A percentile compares a stretch with the other conserved stretches of the same genome.
Conservation (phyloP, 1,139 yeast genomes). For the Spathaspora sp. region DNA sequence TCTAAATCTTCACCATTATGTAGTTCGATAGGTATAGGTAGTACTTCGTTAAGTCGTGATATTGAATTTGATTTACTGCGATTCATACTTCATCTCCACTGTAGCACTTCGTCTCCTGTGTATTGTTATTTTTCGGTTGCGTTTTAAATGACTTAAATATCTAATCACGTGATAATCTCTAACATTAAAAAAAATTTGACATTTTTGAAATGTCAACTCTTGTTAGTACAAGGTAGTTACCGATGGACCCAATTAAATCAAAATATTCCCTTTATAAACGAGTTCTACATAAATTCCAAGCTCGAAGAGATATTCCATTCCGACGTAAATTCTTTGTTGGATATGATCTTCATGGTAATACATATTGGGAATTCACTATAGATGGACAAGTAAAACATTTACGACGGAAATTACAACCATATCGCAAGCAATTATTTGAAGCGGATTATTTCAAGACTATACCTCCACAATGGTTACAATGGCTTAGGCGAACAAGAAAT, state of each 20-base stretch:
- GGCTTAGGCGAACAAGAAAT: conserved; percentile 68
- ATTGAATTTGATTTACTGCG: conserved; percentile 17
- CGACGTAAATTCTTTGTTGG: conserved; percentile 60
- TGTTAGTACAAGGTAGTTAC: no score
- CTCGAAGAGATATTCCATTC: conserved; percentile 65
- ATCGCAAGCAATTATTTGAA: conserved; percentile 36
- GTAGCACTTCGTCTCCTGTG: neutral
- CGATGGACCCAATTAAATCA: conserved; percentile 37
- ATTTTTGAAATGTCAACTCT: no score
- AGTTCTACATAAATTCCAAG: conserved; percentile 56
- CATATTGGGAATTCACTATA: conserved; percentile 76
- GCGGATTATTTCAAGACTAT: conserved; percentile 51
- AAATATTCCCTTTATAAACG: conserved; percentile 45
- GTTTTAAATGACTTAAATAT: no score
- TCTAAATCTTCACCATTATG: conserved; percentile 22
- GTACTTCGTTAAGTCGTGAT: conserved; percentile 30
- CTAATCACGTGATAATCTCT: neutral
- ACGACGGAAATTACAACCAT: conserved; percentile 52
- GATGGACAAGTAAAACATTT: conserved; percentile 49
- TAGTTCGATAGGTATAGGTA: conserved; percentile 40
- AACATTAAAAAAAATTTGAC: no score
- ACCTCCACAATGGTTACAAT: conserved; percentile 79
- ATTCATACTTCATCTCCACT: conserved; percentile 6
- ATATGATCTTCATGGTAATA: conserved; percentile 77
- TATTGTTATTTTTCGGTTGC: neutral